phyloP scores from a whole-genome alignment of 805 yeast species.

The Saccharomycopsis selenospora region DNA sequence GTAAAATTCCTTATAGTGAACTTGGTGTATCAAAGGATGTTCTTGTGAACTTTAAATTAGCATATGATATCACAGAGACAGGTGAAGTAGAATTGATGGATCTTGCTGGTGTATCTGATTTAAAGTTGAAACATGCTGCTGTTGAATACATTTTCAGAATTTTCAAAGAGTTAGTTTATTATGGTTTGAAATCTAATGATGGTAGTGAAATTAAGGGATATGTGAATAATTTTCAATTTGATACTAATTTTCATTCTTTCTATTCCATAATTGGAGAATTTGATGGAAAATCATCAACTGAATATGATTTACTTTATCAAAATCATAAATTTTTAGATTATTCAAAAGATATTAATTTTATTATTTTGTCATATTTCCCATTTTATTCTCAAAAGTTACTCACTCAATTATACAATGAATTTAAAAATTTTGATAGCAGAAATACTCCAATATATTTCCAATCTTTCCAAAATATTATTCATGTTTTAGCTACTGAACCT shows the following conservation, averaged over 20 bases:
- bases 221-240: slow-evolving; percentile 25
- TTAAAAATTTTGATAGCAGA: slow-evolving; percentile 36
- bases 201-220: slow-evolving; percentile 28
- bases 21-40: neutral
- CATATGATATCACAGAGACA: neutral
- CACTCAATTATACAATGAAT: slow-evolving; percentile 39
- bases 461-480: slow-evolving; percentile 44
- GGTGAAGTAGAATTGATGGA: neutral
- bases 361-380: slow-evolving; percentile 41
- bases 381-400: slow-evolving; percentile 45
- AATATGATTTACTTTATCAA: slow-evolving; percentile 22
- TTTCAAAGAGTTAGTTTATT: neutral
- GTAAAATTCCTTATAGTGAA: neutral
- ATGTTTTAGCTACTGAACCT: slow-evolving; percentile 39
- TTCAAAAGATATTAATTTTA: slow-evolving; percentile 31
- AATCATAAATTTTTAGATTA: slow-evolving; percentile 6
- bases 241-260: slow-evolving; percentile 23
- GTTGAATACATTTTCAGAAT: neutral
- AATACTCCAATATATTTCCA: slow-evolving; percentile 50
- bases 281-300: slow-evolving; percentile 27
- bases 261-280: slow-evolving; percentile 26
- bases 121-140: neutral
- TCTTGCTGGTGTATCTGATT: neutral
- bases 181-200: neutral
- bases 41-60: neutral